These are phyloP conservation scores for Kwoniella botswanensis DNA, from an alignment of 768 basidiomycete species.

Conservation along the genomic window DNA sequence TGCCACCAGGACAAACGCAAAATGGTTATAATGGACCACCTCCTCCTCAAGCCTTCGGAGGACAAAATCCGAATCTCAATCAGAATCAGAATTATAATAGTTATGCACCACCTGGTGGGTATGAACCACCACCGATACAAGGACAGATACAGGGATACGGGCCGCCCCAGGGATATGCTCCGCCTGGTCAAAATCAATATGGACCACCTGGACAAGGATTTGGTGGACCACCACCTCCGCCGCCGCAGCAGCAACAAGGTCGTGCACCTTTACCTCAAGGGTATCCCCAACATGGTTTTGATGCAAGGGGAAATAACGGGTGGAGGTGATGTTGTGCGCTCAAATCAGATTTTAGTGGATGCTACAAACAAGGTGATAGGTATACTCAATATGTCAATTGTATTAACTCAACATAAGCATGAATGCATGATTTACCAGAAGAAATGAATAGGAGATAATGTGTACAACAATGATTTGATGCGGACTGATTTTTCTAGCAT, in stretches of 20 bases:
- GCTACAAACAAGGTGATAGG: too few species aligned
- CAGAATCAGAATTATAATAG: slow-evolving; percentile 5
- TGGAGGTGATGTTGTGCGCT: slow-evolving; percentile 3
- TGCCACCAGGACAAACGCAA: background rate
- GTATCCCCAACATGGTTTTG: slow-evolving; percentile 14
- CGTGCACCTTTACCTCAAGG: slow-evolving; percentile 14
- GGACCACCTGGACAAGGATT: slow-evolving; percentile 21
- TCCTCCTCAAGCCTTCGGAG: background rate
- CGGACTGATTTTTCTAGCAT: background rate
- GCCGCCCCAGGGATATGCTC: slow-evolving; percentile 11
- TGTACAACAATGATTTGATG: background rate
- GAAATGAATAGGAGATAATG: background rate
- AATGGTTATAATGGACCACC: background rate
- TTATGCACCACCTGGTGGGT: slow-evolving; percentile 15
- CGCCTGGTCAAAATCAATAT: background rate
- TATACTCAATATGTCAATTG: background rate
- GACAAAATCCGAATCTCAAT: slow-evolving; percentile 6
- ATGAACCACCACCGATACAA: background rate
- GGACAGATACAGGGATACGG: slow-evolving; percentile 17
- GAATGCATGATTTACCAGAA: slow-evolving; percentile 4
- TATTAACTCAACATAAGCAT: background rate
- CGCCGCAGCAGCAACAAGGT: background rate
- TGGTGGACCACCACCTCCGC: slow-evolving; percentile 18
- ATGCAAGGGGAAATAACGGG: slow-evolving; percentile 11
- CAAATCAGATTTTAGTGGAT: too few species aligned